These are phyloP conservation scores for Parachaetomium inaequale DNA, from an alignment of 495 filamentous ascomycete genomes.

Conservation along the genomic window DNA sequence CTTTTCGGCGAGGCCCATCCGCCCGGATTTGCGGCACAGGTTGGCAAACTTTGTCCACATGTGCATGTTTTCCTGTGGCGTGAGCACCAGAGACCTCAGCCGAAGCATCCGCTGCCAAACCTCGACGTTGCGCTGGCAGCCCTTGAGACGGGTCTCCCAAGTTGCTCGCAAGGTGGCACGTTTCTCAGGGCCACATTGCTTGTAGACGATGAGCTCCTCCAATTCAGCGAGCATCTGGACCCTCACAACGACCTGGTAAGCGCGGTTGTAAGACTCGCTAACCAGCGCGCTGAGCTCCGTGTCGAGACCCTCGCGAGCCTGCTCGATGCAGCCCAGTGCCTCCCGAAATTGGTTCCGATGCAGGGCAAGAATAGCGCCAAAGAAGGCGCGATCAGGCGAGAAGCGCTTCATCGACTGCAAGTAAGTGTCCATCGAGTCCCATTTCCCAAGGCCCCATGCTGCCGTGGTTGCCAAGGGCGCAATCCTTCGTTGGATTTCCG, in stretches of 20 bases:
- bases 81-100: conserved; percentile 85
- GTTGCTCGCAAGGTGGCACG: conserved; percentile 86
- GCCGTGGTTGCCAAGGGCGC: conserved; percentile 91
- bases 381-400: conserved; percentile 93
- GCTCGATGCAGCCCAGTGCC: conserved; percentile 77
- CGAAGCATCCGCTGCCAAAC: conserved; percentile 98
- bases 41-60: conserved; percentile 99
- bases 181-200: conserved; percentile 84
- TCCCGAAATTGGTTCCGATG: conserved; percentile 94
- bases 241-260: conserved; percentile 91
- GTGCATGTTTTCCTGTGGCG: conserved; percentile 85
- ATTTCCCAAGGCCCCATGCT: conserved; percentile 95
- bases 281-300: conserved; percentile 92
- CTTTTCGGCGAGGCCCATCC: conserved; percentile 94
- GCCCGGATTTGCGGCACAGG: conserved; percentile 89
- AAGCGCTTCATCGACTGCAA: conserved; percentile 88
- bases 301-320: conserved; percentile 88
- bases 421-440: conserved; percentile 97
- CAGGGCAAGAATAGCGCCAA: conserved; percentile 88
- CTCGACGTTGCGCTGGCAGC: conserved; percentile 94
- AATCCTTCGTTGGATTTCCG: conserved; percentile 80
- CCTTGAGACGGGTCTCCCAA: conserved; percentile 91
- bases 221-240: conserved; percentile 98
- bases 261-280: conserved; percentile 93
- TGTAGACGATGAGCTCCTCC: conserved; percentile 96